Conservation (phyloP, 2,329 filamentous ascomycete species). For the Alternaria sp. region DNA sequence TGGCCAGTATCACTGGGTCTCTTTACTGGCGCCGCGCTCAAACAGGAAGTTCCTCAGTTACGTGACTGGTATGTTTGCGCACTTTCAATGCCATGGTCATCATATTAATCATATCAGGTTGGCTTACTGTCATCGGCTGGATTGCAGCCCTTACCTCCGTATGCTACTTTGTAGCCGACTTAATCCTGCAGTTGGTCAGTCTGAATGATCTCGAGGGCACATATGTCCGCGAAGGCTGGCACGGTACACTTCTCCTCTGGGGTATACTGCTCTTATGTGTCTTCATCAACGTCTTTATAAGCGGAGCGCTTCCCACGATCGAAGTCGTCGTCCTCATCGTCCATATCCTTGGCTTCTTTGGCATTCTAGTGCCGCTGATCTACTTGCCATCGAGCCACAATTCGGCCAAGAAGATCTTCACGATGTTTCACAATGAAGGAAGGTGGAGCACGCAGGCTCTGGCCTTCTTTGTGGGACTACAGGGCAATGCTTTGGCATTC, state of each 20-base stretch:
- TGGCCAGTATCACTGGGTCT: slow-evolving; percentile 52
- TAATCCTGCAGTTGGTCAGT: slow-evolving; percentile 41
- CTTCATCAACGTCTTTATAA: slow-evolving; percentile 57
- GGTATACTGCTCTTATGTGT: slow-evolving; percentile 51
- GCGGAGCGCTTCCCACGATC: slow-evolving; percentile 55
- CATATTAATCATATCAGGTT: slow-evolving; percentile 41
- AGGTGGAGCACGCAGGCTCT: slow-evolving; percentile 54
- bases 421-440: slow-evolving; percentile 56
- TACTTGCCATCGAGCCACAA: slow-evolving; percentile 49
- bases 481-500: slow-evolving; percentile 48
- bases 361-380: slow-evolving; percentile 54
- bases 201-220: slow-evolving; percentile 49
- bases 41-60: slow-evolving; percentile 55
- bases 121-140: slow-evolving; percentile 55
- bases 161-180: slow-evolving; percentile 45
- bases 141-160: slow-evolving; percentile 49
- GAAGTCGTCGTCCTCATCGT: slow-evolving; percentile 59
- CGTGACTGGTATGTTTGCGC: slow-evolving; percentile 43
- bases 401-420: slow-evolving; percentile 52
- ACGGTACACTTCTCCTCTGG: slow-evolving; percentile 59
- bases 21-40: slow-evolving; percentile 51
- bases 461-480: slow-evolving; percentile 54
- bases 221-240: slow-evolving; percentile 54
- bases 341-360: slow-evolving; percentile 61
- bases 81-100: neutral